Conservation (phyloP, 148 eudicot genomes). For the Amaranthus cruentus region DNA sequence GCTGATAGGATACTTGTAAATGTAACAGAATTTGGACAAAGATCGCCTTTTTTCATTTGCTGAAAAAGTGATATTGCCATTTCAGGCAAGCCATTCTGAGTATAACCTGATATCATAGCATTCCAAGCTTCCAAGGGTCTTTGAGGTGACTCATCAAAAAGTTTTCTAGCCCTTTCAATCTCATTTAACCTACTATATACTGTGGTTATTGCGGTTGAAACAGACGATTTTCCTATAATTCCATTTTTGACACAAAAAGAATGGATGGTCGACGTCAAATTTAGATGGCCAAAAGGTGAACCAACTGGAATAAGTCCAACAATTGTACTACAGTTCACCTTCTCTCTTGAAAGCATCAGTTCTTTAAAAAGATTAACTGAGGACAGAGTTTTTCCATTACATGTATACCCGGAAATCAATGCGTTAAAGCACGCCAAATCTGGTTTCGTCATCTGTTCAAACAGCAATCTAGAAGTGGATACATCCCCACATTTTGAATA, state of each 20-base stretch:
- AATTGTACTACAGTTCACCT: slow-evolving; percentile 58
- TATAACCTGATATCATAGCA: slow-evolving; percentile 84
- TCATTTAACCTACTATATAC: slow-evolving; percentile 65
- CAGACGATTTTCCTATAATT: slow-evolving; percentile 40
- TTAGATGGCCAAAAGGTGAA: slow-evolving; percentile 53
- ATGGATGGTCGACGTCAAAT: slow-evolving; percentile 44
- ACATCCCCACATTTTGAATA: slow-evolving; percentile 70
- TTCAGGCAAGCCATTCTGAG: slow-evolving; percentile 66
- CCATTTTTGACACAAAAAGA: slow-evolving; percentile 50
- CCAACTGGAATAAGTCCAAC: slow-evolving; percentile 66
- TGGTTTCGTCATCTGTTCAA: slow-evolving; percentile 43
- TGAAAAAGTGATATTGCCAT: slow-evolving; percentile 60
- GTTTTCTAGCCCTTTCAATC: slow-evolving; percentile 51
- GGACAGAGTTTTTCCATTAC: slow-evolving; percentile 33
- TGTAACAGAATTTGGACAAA: slow-evolving; percentile 65
- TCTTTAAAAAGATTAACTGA: slow-evolving; percentile 51
- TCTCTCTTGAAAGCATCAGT: slow-evolving; percentile 39
- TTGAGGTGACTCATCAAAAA: slow-evolving; percentile 59
- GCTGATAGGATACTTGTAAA: slow-evolving; percentile 72
- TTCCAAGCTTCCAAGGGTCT: slow-evolving; percentile 76
- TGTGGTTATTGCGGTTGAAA: slow-evolving; percentile 68
- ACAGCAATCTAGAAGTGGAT: slow-evolving; percentile 41
- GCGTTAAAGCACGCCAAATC: slow-evolving; percentile 75
- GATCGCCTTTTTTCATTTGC: slow-evolving; percentile 52
- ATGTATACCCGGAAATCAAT: slow-evolving; percentile 69